These are phyloP conservation scores for Cladosporium sp. DNA, from an alignment of 2,329 filamentous ascomycete genomes.

Conservation along the genomic window DNA sequence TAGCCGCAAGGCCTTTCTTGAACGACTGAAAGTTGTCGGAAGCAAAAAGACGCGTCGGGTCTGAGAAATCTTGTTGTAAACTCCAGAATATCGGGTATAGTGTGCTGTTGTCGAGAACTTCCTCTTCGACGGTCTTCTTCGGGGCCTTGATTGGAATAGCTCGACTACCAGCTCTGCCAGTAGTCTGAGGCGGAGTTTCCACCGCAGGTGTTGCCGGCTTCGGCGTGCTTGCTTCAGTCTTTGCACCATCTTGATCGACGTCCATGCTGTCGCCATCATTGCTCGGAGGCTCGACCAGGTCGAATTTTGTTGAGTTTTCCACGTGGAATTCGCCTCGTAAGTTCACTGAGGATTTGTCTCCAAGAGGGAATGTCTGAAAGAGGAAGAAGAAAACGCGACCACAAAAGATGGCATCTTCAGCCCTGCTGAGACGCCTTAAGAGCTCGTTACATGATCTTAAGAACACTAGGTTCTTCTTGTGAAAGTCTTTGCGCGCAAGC, in stretches of 20 bases:
- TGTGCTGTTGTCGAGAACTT: conserved; percentile 59
- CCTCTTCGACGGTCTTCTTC: conserved; percentile 38
- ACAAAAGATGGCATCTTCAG: conserved; percentile 95
- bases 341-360: conserved; percentile 96
- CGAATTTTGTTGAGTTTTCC: conserved; percentile 87
- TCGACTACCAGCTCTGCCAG: conserved; percentile 25
- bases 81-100: conserved; percentile 95
- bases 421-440: conserved; percentile 85
- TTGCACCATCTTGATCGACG: conserved; percentile 50
- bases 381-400: conserved; percentile 97
- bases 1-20: conserved; percentile 59
- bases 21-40: conserved; percentile 65
- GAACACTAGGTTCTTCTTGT: conserved; percentile 81
- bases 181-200: conserved; percentile 22
- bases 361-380: conserved; percentile 94
- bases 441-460: conserved; percentile 94
- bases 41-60: conserved; percentile 74
- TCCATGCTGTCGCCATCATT: conserved; percentile 55
- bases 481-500: conserved; percentile 74
- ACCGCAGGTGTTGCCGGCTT: conserved; percentile 17
- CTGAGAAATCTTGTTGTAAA: conserved; percentile 84
- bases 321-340: conserved; percentile 91
- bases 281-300: conserved; percentile 46
- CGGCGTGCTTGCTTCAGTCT: conserved; percentile 9
- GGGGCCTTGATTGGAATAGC: conserved; percentile 21